phyloP scores from a whole-genome alignment of 1,284 basidiomycete genomes.

The Kalmanozyma brasiliensis region DNA sequence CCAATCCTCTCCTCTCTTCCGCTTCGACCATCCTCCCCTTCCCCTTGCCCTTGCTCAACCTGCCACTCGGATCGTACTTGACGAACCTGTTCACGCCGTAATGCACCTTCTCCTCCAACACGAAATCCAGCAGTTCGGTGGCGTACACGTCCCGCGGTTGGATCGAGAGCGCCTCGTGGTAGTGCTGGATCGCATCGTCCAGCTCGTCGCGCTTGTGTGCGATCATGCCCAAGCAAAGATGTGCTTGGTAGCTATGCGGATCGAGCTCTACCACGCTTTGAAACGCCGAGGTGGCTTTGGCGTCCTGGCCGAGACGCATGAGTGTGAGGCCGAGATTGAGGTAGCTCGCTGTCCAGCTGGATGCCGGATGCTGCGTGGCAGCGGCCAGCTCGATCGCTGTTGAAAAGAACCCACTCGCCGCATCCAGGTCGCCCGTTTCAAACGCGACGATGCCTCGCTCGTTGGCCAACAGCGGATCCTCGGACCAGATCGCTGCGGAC shows the following conservation, averaged over 20 bases:
- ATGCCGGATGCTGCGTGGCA: conserved; percentile 83
- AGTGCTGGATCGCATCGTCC: conserved; percentile 57
- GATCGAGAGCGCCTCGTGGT: conserved; percentile 56
- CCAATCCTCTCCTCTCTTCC: conserved; percentile 1
- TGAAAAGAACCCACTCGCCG: conserved; percentile 72
- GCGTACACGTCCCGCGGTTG: conserved; percentile 49
- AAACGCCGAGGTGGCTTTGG: conserved; percentile 42
- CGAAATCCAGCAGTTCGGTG: conserved; percentile 53
- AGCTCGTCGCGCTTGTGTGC: conserved; percentile 53
- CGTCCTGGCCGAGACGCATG: conserved; percentile 32
- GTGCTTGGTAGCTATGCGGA: conserved; percentile 53
- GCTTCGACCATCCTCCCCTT: not conserved
- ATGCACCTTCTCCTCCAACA: conserved; percentile 50
- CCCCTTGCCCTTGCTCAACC: not conserved
- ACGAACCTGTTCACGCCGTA: conserved; percentile 23
- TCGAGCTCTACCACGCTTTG: conserved; percentile 56
- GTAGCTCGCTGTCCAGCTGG: conserved; percentile 85
- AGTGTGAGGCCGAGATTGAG: conserved; percentile 69
- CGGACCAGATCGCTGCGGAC: conserved; percentile 80
- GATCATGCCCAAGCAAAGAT: conserved; percentile 58
- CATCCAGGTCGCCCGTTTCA: conserved; percentile 79
- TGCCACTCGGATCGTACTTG: conserved; percentile 19
- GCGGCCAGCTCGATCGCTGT: conserved; percentile 72
- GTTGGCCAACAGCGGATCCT: conserved; percentile 88
- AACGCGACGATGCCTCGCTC: conserved; percentile 93